Evolutionary conservation across 1,284 basidiomycete genomes (phyloP).

Genomic region (Apiotrichum veenhuisii): DNA sequence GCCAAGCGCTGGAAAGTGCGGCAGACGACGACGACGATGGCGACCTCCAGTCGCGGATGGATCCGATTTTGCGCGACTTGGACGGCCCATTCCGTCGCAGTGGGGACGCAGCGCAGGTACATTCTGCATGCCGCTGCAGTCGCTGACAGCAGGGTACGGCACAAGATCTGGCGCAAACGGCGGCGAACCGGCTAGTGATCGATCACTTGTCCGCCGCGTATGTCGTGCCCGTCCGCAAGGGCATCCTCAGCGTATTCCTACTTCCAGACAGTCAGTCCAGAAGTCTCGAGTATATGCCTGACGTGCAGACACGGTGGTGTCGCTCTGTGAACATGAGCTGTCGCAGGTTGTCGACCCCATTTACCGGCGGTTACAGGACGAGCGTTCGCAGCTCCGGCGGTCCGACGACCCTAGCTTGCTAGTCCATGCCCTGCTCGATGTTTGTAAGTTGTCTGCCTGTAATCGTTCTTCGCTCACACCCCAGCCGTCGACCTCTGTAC

Average conservation of each 20-base stretch:
- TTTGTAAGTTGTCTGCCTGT: conserved; percentile 5
- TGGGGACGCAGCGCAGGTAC: too few relatives aligned
- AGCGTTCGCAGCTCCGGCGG: conserved; percentile 40
- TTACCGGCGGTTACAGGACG: conserved; percentile 43
- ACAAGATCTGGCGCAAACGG: conserved; percentile 21
- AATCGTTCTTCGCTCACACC: too few relatives aligned
- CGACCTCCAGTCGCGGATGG: too few relatives aligned
- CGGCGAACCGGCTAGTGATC: conserved; percentile 31
- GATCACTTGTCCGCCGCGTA: conserved; percentile 46
- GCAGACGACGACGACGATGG: conserved; percentile 18
- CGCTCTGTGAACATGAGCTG: conserved; percentile 34
- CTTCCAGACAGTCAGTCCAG: conserved; percentile 40
- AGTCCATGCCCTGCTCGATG: conserved; percentile 45
- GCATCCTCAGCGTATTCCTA: conserved; percentile 46
- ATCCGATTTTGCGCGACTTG: too few relatives aligned
- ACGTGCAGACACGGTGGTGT: conserved; percentile 41
- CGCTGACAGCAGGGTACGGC: conserved; percentile 1
- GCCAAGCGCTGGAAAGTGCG: conserved; percentile 15
- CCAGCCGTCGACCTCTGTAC: conserved; percentile 39
- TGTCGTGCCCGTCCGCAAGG: conserved; percentile 47
- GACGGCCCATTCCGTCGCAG: too few relatives aligned
- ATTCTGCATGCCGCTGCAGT: background rate
- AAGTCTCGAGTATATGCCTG: background rate
- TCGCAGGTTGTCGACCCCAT: conserved; percentile 44
- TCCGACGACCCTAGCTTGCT: conserved; percentile 49